Conservation (phyloP, 2,329 filamentous ascomycete species). For the Monosporascus sp. region DNA sequence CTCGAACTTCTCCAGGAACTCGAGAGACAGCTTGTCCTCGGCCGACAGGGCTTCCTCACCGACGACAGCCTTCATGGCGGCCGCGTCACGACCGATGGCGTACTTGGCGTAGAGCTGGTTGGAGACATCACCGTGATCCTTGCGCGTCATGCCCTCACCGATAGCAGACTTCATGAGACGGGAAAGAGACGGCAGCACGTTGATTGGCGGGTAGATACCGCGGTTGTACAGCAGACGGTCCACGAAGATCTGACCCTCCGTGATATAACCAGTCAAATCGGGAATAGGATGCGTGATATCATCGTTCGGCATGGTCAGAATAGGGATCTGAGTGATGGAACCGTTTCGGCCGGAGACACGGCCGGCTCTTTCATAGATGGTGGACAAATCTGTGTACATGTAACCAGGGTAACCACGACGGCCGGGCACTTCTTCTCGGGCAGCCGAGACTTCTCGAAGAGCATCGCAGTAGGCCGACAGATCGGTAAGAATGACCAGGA, state of each 20-base stretch:
- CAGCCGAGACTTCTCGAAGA: slow-evolving; percentile 95
- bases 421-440: slow-evolving; percentile 96
- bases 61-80: slow-evolving; percentile 98
- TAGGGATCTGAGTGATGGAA: slow-evolving; percentile 98
- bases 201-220: slow-evolving; percentile 97
- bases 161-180: slow-evolving; percentile 99
- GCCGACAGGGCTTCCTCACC: slow-evolving; percentile 93
- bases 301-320: slow-evolving; percentile 99
- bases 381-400: slow-evolving; percentile 99
- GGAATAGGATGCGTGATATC: slow-evolving; percentile 99
- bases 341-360: slow-evolving; percentile 96
- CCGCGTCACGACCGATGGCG: slow-evolving; percentile 95
- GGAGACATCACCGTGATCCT: slow-evolving; percentile 96
- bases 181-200: slow-evolving; percentile 93
- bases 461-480: slow-evolving; percentile 97
- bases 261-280: slow-evolving; percentile 98
- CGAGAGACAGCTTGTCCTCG: slow-evolving; percentile 95
- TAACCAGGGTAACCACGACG: slow-evolving; percentile 99
- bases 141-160: slow-evolving; percentile 91
- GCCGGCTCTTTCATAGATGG: slow-evolving; percentile 97
- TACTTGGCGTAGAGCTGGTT: slow-evolving; percentile 99
- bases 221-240: slow-evolving; percentile 93
- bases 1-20: slow-evolving; percentile 99
- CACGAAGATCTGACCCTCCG: slow-evolving; percentile 96
- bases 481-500: slow-evolving; percentile 96